These are phyloP conservation scores for Suillus subalutaceus DNA, from an alignment of 768 basidiomycete genomes.

Conservation along the genomic window DNA sequence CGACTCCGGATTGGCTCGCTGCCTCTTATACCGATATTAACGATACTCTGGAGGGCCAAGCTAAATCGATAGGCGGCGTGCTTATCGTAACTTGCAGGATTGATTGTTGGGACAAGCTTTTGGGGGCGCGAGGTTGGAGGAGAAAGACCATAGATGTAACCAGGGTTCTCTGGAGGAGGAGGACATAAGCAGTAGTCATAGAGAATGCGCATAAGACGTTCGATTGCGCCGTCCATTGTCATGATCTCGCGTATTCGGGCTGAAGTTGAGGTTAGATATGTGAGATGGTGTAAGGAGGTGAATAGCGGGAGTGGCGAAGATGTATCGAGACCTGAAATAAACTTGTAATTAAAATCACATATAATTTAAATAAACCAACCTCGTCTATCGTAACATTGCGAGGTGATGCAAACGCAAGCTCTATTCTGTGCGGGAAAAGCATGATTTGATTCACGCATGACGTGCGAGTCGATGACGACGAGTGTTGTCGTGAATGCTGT, in stretches of 20 bases:
- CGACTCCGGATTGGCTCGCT: constrained; percentile 87
- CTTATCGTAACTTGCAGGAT: constrained; percentile 74
- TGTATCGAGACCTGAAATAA: constrained; percentile 50
- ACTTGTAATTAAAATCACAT: constrained; percentile 6
- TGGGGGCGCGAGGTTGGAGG: constrained; percentile 62
- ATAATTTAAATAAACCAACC: constrained; percentile 54
- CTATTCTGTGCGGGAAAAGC: constrained; percentile 93
- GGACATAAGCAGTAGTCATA: constrained; percentile 87
- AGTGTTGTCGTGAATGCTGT: constrained; percentile 16
- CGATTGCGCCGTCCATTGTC: constrained; percentile 96
- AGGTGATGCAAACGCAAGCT: constrained; percentile 92
- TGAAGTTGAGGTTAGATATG: constrained; percentile 95
- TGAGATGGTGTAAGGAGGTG: constrained; percentile 95
- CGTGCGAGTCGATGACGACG: constrained; percentile 22
- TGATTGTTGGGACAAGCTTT: constrained; percentile 61
- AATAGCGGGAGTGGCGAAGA: constrained; percentile 69
- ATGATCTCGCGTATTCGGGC: constrained; percentile 98
- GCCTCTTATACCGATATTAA: constrained; percentile 97
- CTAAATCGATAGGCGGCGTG: constrained; percentile 88
- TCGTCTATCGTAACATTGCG: constrained; percentile 92
- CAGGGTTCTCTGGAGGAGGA: constrained; percentile 78
- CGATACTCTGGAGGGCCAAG: constrained; percentile 94
- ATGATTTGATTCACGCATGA: constrained; percentile 95
- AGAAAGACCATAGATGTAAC: constrained; percentile 75
- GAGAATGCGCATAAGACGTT: constrained; percentile 90